Percentiles rank a stretch among this genome's conserved stretches.
Evolutionary conservation across 495 filamentous ascomycete species (phyloP).

Genomic region (Rostrohypoxylon terebratum): DNA sequence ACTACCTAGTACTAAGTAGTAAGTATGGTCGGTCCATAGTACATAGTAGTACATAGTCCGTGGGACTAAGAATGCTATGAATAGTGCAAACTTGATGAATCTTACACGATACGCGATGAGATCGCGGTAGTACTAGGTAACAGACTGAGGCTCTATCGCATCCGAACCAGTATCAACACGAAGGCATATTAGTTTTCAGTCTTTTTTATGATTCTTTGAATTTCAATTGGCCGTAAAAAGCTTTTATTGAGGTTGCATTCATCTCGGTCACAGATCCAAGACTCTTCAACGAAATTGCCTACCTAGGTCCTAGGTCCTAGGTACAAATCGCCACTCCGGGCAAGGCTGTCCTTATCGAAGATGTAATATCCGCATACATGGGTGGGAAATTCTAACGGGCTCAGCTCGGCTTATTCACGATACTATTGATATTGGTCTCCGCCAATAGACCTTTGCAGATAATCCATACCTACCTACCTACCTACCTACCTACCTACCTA

Average conservation of each 20-base stretch:
- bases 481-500: not conserved
- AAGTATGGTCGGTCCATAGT: too few relatives aligned
- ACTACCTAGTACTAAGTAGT: too few relatives aligned
- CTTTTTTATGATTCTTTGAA: not conserved
- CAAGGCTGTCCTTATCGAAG: not conserved
- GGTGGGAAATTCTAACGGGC: not conserved
- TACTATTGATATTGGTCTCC: slow-evolving; percentile 2
- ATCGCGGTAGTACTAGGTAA: too few relatives aligned
- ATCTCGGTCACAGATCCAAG: slow-evolving; percentile 1
- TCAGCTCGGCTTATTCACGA: slow-evolving; percentile 13
- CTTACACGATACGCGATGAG: too few relatives aligned
- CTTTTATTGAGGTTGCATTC: slow-evolving; percentile 6
- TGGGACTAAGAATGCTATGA: too few relatives aligned
- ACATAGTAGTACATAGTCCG: too few relatives aligned
- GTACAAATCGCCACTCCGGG: not conserved
- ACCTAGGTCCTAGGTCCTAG: not conserved
- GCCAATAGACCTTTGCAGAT: slow-evolving; percentile 6
- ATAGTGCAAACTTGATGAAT: too few relatives aligned
- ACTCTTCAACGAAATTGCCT: slow-evolving; percentile 6
- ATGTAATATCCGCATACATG: not conserved
- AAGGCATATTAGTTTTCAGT: not conserved
- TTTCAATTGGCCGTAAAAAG: not conserved
- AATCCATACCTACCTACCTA: not conserved
- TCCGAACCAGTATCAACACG: not conserved
- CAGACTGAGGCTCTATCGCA: too few relatives aligned